Base-by-base conservation (phyloP, 208 protist genomes). In the Acanthamoeba royreba region DNA sequence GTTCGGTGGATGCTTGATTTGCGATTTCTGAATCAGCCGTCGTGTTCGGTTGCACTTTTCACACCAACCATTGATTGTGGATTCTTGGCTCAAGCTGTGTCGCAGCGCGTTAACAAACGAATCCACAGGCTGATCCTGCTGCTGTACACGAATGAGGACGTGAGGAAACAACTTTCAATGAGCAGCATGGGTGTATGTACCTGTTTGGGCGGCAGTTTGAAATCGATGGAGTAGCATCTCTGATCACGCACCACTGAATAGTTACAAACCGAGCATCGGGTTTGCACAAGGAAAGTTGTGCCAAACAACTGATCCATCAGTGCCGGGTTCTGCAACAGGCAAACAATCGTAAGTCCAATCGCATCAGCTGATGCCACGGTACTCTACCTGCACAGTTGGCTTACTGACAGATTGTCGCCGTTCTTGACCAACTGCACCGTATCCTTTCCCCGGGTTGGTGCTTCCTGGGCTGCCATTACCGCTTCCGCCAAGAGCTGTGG, bases 251-350 rank as follows among this genome's bases (percentile, higher is more conserved):
- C 79, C 4, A 63, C 49, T 22, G 49, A 88, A 52, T 94, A 45
- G 25, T 93, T 91, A 83, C 94, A 96, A 63, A 89, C 92, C 31
- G 93, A 92, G 79, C 94, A 96, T 43, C 93, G 91, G 22, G 81
- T 86, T 22, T 4, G 55, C 40, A 93, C 88, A 0, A 92, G 31
- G 45, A 93, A 87, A 35, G n/a, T 94, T 31, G 92, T 94, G 15
- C 92, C 86, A 79, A 95, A 95, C 33, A 95, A 66, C 89, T 55
- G 85, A 47, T 95, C 86, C 49, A 95, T 53, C 25, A 95, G 92
- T 33, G 58, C 66, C 35, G 85, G 69, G 31, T 87, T 45, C 47
- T 63, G 79, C 22, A 45, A 28, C 35, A 31, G n/a, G 19, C 22
- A 31, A 28, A 15, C 25, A 58, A n/a, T 69, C 5, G n/a, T 15